Conservation (phyloP, 352 stramenopile genomes). For the Phytophthora colocasiae region DNA sequence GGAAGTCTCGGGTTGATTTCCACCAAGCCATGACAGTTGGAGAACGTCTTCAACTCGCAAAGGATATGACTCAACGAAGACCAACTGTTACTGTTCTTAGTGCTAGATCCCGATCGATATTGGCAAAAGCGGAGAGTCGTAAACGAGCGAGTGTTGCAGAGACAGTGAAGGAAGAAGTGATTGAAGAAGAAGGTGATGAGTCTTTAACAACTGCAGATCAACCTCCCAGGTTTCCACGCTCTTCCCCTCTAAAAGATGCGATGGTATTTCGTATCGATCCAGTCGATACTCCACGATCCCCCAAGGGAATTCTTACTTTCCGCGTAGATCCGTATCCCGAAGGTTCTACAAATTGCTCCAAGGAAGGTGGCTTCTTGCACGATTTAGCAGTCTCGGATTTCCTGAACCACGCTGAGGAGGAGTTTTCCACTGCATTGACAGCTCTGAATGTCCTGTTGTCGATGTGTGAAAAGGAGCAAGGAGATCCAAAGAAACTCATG, state of each 20-base stretch:
- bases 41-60: constrained; percentile 61
- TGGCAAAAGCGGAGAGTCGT: constrained; percentile 24
- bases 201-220: constrained; percentile 2
- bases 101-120: constrained; percentile 31
- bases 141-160: constrained; percentile 21
- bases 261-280: constrained; percentile 59
- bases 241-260: constrained; percentile 38
- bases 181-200: background rate
- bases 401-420: constrained; percentile 73
- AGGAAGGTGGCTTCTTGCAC: constrained; percentile 69
- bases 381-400: constrained; percentile 75
- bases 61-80: constrained; percentile 53
- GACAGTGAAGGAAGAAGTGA: constrained; percentile 5
- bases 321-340: constrained; percentile 28
- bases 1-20: constrained; percentile 69
- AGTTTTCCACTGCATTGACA: constrained; percentile 79
- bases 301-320: constrained; percentile 34
- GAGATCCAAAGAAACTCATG: constrained; percentile 62
- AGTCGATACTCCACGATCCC: constrained; percentile 24
- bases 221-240: constrained; percentile 21
- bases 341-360: constrained; percentile 10
- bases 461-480: constrained; percentile 68
- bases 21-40: constrained; percentile 73
- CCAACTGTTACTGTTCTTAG: constrained; percentile 26
- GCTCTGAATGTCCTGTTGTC: constrained; percentile 75